Evolutionary conservation across 129 eudicot species (phyloP).

Genomic region (Artemisia tridentata): DNA sequence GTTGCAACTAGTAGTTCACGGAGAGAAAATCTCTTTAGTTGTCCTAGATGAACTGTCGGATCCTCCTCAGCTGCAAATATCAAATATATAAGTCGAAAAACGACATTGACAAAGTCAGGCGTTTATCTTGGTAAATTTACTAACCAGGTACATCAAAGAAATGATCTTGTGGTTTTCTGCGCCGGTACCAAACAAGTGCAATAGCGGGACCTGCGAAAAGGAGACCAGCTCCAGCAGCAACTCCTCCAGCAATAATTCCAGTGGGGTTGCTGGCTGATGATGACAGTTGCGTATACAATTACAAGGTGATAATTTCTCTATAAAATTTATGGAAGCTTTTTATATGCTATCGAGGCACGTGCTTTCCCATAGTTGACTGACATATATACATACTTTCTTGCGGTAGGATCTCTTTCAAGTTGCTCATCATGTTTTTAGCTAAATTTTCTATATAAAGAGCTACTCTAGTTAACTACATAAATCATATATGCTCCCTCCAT

Average conservation of each 20-base stretch:
- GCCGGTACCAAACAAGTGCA: slow-evolving; percentile 64
- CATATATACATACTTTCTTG: too few species aligned
- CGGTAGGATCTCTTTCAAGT: too few species aligned
- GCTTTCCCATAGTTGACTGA: too few species aligned
- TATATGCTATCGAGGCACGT: too few species aligned
- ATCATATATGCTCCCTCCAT: too few species aligned
- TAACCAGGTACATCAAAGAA: slow-evolving; percentile 96
- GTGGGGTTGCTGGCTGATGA: slow-evolving; percentile 43
- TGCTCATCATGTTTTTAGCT: too few species aligned
- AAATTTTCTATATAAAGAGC: too few species aligned
- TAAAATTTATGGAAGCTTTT: too few species aligned
- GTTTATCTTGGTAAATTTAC: slow-evolving; percentile 27
- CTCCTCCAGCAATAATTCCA: slow-evolving; percentile 78
- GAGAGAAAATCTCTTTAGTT: slow-evolving; percentile 70
- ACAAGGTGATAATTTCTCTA: too few species aligned
- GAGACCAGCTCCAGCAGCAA: slow-evolving; percentile 78
- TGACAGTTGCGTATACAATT: too few species aligned
- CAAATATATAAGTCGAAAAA: neutral
- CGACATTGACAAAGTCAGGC: neutral
- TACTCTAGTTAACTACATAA: too few species aligned
- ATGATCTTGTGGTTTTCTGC: slow-evolving; percentile 67
- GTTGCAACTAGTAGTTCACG: slow-evolving; percentile 80
- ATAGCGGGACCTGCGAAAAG: slow-evolving; percentile 80
- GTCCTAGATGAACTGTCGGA: slow-evolving; percentile 67
- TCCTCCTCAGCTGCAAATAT: slow-evolving; percentile 70